A percentile compares a stretch with the other conserved stretches of the same genome.
Conservation (phyloP, 2,329 filamentous ascomycete genomes). For the Sclerotinia minor region DNA sequence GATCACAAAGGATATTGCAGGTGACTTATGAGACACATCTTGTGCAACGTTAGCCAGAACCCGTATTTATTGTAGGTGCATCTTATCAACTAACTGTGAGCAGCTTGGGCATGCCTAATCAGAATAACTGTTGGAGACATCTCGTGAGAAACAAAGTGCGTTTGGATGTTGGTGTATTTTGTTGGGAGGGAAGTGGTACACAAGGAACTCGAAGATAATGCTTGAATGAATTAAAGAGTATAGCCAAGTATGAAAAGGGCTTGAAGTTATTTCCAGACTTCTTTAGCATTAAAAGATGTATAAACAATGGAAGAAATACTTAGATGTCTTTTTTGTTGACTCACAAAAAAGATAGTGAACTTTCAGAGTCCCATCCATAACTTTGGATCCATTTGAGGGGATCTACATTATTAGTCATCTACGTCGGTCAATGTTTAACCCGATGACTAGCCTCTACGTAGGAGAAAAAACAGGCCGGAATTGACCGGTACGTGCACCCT, state of each 20-base stretch:
- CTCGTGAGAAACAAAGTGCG: conserved; percentile 11
- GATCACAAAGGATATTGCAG: conserved; percentile 24
- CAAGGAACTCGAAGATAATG: background rate
- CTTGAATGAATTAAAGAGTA: background rate
- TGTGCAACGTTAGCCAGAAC: conserved; percentile 21
- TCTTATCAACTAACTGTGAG: conserved; percentile 43
- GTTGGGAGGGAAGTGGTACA: background rate
- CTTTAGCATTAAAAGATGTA: background rate
- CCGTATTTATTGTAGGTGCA: background rate
- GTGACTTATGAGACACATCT: conserved; percentile 41
- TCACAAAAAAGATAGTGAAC: background rate
- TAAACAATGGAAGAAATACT: background rate
- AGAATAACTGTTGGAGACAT: conserved; percentile 47
- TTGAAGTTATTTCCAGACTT: background rate
- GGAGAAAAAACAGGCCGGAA: no score
- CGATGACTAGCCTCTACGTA: no score
- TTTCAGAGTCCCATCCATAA: background rate
- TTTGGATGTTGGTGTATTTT: background rate
- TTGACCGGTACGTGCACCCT: no score
- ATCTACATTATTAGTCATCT: conserved; percentile 4
- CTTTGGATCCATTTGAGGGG: background rate
- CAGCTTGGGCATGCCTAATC: conserved; percentile 47
- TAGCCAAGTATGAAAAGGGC: background rate
- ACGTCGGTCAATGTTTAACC: background rate
- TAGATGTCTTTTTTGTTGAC: background rate